Conservation (phyloP, 257 asterid genomes). For the Striga asiatica region DNA sequence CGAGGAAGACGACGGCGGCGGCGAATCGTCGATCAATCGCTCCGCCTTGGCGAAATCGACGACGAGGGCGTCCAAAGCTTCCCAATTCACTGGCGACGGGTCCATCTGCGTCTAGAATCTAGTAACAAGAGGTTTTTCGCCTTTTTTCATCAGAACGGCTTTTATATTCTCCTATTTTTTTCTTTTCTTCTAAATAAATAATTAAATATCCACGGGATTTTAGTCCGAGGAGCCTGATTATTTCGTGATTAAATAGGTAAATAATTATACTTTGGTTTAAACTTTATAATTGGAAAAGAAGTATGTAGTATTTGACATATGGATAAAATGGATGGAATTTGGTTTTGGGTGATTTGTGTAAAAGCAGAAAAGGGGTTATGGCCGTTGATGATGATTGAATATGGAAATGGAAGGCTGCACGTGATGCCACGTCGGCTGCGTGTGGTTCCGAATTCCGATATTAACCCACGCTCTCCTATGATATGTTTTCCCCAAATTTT, state of each 20-base stretch:
- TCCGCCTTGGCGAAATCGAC: conserved; percentile 89
- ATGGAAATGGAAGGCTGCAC: conserved; percentile 15
- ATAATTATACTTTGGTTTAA: no score
- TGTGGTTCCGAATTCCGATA: not conserved
- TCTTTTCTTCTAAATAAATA: no score
- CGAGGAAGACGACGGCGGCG: conserved; percentile 45
- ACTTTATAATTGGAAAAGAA: no score
- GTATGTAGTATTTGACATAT: no score
- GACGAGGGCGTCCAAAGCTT: conserved; percentile 78
- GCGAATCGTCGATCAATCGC: conserved; percentile 51
- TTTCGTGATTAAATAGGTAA: no score
- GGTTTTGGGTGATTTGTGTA: conserved; percentile 12
- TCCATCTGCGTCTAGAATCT: conserved; percentile 45
- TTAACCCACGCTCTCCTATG: not conserved
- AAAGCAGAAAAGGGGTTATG: not conserved
- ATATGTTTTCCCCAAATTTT: not conserved
- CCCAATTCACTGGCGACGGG: conserved; percentile 77
- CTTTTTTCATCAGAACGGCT: not conserved
- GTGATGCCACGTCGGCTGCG: conserved; percentile 22
- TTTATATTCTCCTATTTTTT: not conserved
- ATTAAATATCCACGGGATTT: no score
- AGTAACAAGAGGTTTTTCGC: not conserved
- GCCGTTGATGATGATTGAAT: not conserved
- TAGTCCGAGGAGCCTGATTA: no score
- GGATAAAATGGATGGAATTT: no score